Evolutionary conservation across 2,329 filamentous ascomycete genomes (phyloP), one percentile per base, ranked within the genome.

Genomic region (Byssothecium circinans): DNA sequence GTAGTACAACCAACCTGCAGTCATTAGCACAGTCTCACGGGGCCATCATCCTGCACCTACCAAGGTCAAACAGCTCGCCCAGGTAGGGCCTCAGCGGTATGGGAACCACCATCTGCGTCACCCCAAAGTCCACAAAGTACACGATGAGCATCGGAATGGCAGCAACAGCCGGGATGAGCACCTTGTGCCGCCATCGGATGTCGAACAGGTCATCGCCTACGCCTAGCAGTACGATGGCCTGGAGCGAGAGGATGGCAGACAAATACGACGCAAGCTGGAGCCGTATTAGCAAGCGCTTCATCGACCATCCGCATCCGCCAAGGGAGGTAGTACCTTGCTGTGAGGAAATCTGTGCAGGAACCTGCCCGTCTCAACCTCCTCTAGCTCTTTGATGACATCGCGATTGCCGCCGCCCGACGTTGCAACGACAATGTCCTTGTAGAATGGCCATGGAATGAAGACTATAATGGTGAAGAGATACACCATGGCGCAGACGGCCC

Each of bases 181-280:
- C 91, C 77, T 99, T 99, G 80, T 99, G 92, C 44, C 94, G 87
- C 94, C 94, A 99, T 67, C 94, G 85, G 65, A 99, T 96, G 72
- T 99, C 94, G 73, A 99, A 96, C 42, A 96, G 82, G 74, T 99
- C 94, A 73, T 99, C 94, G 57, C 90, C 89, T 50, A 99, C 86
- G 45, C 94, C 94, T 27, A 99, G 86, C 48, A 97, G 86, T 40
- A 91, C 88, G 54, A 95, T 90, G 37, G 86, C 88, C 74, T 96
- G 91, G 30, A 99, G 83, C 6, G 92, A 95, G 58, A 96, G 86
- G 64, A 97, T 88, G 53, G 91, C 94, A 22, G 94, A 95, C 36
- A 96, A 84, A 71, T 95, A 99, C 8, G 91, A 95, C 30, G 92
- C 91, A 53, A 99, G 86, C 88, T 95, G 63, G 35, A 39, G 11